Evolutionary conservation across 106 monocot species (phyloP).

Genomic region (Dendrobium officinale): DNA sequence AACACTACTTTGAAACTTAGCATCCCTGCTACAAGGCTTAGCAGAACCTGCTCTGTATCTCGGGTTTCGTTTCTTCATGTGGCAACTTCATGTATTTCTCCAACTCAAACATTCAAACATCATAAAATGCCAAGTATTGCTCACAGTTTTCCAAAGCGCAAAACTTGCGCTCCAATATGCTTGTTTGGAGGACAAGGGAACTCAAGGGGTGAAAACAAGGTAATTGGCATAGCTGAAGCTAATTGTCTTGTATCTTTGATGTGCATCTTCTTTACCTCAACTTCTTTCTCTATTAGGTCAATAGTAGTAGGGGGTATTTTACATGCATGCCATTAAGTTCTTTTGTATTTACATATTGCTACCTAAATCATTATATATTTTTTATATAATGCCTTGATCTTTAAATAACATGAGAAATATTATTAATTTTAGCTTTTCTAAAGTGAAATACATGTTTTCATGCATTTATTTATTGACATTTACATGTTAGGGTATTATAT

Average conservation of each 20-base stretch:
- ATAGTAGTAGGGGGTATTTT: too few relatives aligned
- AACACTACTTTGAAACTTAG: not conserved
- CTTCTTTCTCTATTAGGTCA: not conserved
- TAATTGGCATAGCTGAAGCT: not conserved
- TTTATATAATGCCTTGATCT: too few relatives aligned
- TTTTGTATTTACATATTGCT: too few relatives aligned
- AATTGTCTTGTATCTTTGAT: not conserved
- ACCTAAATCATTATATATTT: too few relatives aligned
- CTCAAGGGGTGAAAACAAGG: not conserved
- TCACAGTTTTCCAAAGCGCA: not conserved
- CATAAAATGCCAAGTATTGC: not conserved
- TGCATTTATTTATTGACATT: too few relatives aligned
- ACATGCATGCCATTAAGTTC: too few relatives aligned
- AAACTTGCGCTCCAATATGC: not conserved
- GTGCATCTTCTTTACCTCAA: not conserved
- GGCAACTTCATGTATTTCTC: not conserved
- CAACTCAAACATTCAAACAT: not conserved
- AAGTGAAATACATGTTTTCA: too few relatives aligned
- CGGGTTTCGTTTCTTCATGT: not conserved
- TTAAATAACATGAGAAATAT: too few relatives aligned
- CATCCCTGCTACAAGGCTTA: not conserved
- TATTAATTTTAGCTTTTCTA: too few relatives aligned
- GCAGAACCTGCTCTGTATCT: conserved; percentile 1
- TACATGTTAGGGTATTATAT: too few relatives aligned
- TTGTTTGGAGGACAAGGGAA: conserved; percentile 9